A percentile compares a stretch with the other conserved stretches of the same genome.
These are phyloP conservation scores for Paracoccidioides lutzii DNA, from an alignment of 2,329 filamentous ascomycete genomes.

Conservation along the genomic window DNA sequence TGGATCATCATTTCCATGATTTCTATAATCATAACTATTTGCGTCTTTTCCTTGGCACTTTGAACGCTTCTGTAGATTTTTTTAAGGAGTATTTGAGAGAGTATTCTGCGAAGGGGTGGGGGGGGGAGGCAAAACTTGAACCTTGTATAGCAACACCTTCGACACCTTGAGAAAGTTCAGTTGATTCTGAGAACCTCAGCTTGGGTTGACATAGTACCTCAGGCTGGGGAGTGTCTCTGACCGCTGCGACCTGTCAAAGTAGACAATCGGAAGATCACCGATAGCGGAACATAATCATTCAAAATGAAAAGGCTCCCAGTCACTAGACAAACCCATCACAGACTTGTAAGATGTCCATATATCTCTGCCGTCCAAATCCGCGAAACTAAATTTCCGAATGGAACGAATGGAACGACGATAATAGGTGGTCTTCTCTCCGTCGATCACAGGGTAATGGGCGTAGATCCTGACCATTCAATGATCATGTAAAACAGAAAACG, in stretches of 20 bases:
- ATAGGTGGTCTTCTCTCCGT: background rate
- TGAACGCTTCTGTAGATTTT: background rate
- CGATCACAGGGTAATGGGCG: background rate
- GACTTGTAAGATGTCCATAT: background rate
- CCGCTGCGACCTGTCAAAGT: background rate
- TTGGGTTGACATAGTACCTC: background rate
- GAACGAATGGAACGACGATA: background rate
- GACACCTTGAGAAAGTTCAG: background rate
- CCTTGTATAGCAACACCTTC: too few relatives aligned
- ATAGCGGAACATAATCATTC: background rate
- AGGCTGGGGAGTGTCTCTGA: background rate
- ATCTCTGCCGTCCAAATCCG: background rate
- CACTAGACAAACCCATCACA: background rate
- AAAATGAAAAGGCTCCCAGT: background rate
- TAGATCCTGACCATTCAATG: background rate
- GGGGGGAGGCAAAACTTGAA: background rate
- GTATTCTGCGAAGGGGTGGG: background rate
- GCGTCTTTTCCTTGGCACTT: background rate
- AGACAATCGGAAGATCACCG: background rate
- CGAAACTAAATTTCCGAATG: background rate
- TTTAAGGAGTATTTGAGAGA: background rate
- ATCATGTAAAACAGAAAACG: background rate
- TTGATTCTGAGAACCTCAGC: slow-evolving; percentile 4
- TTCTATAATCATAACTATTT: too few relatives aligned
- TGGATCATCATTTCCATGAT: too few relatives aligned